phyloP scores from a whole-genome alignment of 768 basidiomycete species.

The Lentinula aciculospora region DNA sequence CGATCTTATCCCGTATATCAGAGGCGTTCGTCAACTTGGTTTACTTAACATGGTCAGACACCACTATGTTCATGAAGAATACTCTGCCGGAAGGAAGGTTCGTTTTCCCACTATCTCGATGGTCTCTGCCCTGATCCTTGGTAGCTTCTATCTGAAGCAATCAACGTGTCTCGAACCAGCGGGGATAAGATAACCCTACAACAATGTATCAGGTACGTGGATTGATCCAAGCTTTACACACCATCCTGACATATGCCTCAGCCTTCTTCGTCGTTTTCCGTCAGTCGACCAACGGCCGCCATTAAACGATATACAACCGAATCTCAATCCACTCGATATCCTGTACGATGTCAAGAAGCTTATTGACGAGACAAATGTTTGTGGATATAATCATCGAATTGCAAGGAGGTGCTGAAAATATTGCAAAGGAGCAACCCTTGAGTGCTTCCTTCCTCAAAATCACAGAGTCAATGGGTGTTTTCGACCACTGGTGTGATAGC shows the following conservation, averaged over 20 bases:
- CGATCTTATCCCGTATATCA: slow-evolving; percentile 20
- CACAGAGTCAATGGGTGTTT: slow-evolving; percentile 58
- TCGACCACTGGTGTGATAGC: slow-evolving; percentile 66
- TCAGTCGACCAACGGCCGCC: slow-evolving; percentile 41
- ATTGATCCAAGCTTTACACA: neutral
- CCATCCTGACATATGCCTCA: slow-evolving; percentile 20
- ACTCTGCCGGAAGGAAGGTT: slow-evolving; percentile 64
- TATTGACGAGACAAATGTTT: slow-evolving; percentile 58
- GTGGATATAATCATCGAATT: slow-evolving; percentile 9
- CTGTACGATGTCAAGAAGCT: slow-evolving; percentile 75
- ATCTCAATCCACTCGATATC: slow-evolving; percentile 71
- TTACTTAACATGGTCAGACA: slow-evolving; percentile 72
- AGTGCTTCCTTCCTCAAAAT: slow-evolving; percentile 65
- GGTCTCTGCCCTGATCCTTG: neutral
- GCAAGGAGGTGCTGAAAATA: neutral
- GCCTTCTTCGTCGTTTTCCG: slow-evolving; percentile 70
- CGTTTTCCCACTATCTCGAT: slow-evolving; percentile 5
- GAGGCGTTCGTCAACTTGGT: slow-evolving; percentile 76
- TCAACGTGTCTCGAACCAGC: slow-evolving; percentile 67
- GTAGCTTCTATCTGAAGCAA: slow-evolving; percentile 72
- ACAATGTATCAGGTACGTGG: slow-evolving; percentile 66
- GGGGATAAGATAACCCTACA: slow-evolving; percentile 71
- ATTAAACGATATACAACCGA: slow-evolving; percentile 70
- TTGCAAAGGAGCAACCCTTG: slow-evolving; percentile 60
- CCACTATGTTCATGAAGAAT: slow-evolving; percentile 70